Evolutionary conservation across 2,329 filamentous ascomycete species (phyloP).

Genomic region (Sporothrix luriei): DNA sequence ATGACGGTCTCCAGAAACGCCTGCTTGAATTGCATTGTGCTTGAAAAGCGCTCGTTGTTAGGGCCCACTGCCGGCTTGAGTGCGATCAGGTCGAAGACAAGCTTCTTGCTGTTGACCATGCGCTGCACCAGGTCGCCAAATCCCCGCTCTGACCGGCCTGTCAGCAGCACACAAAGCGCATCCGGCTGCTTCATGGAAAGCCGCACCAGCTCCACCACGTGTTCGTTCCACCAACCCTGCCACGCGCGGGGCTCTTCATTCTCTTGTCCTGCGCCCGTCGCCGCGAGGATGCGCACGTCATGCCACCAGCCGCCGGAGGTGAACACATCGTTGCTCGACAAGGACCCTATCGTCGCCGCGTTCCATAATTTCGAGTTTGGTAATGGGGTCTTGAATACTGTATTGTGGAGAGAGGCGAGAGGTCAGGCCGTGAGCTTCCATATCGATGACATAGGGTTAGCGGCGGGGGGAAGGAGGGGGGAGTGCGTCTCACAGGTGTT

Average conservation of each 20-base stretch:
- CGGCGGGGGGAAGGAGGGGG: background rate
- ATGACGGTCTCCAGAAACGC: slow-evolving; percentile 77
- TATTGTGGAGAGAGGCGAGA: background rate
- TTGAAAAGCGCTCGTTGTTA: slow-evolving; percentile 73
- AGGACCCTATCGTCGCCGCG: slow-evolving; percentile 70
- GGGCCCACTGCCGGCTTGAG: slow-evolving; percentile 86
- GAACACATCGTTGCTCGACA: slow-evolving; percentile 76
- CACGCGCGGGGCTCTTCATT: slow-evolving; percentile 81
- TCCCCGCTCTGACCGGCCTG: slow-evolving; percentile 75
- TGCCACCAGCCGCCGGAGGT: slow-evolving; percentile 96
- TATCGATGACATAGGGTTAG: background rate
- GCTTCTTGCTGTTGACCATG: slow-evolving; percentile 74
- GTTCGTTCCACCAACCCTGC: slow-evolving; percentile 97
- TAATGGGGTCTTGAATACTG: slow-evolving; percentile 87
- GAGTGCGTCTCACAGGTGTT: slow-evolving; percentile 73
- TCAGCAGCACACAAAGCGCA: slow-evolving; percentile 81
- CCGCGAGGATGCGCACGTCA: slow-evolving; percentile 79
- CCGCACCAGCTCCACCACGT: slow-evolving; percentile 76
- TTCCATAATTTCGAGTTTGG: slow-evolving; percentile 91
- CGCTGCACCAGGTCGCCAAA: slow-evolving; percentile 80
- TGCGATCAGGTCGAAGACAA: slow-evolving; percentile 85
- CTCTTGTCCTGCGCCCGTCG: slow-evolving; percentile 80
- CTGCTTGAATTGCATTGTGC: slow-evolving; percentile 92
- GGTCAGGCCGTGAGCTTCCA: background rate
- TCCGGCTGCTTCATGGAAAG: slow-evolving; percentile 83